Base-by-base conservation (phyloP, 495 filamentous ascomycete genomes). In the Pseudoneurospora amorphoporcata region DNA sequence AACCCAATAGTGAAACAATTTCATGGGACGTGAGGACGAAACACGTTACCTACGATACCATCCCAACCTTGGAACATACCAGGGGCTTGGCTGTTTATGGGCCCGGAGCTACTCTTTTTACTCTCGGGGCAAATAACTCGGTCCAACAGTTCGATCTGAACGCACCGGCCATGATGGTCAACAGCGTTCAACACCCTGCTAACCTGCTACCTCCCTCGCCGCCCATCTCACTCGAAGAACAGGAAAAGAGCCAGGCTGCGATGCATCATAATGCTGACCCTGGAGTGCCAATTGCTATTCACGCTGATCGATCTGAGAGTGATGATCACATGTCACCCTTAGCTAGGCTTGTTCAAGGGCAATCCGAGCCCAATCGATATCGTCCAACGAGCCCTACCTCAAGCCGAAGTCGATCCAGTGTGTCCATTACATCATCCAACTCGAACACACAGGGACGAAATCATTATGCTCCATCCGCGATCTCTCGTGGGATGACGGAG, bases 1-100 rank as follows among this genome's bases (percentile, higher is more conserved):
- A 8, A 35, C 19, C 37, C 38, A 73, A 75, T 78, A 99, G 95
- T 69, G 91, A 95, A 84, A 97, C 94, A 70, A 90, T 91, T 77
- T 89, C 92, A 43, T 98, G 95, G 95, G 95, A 99, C 86, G 95
- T 99, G 72, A 87, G 94, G 75, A 99, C 96, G 10, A 99, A 98
- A 79, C 91, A 95, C 74, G 92, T 98, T 72, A 91, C 94, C 16
- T 97, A 88, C 81, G 94, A 97, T 74, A 86, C 87, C 68, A 92
- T 99, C 58, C 92, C 93, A 39, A 98, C 94, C 7, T 86, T 94
- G 23, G 91, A 94, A 6, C 89, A 90, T 40, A 88, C 97, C 68
- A 88, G 87, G 61, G 95, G 92, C 37, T 85, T 99, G 32, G 90
- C 94, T 35, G 91, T 94, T 73, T 97, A 95, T 81, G 95, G 95